Evolutionary conservation across 192 early-diverging fungal genomes (phyloP), one percentile per base, ranked within the genome.

Genomic region (Backusella mclennaniae): DNA sequence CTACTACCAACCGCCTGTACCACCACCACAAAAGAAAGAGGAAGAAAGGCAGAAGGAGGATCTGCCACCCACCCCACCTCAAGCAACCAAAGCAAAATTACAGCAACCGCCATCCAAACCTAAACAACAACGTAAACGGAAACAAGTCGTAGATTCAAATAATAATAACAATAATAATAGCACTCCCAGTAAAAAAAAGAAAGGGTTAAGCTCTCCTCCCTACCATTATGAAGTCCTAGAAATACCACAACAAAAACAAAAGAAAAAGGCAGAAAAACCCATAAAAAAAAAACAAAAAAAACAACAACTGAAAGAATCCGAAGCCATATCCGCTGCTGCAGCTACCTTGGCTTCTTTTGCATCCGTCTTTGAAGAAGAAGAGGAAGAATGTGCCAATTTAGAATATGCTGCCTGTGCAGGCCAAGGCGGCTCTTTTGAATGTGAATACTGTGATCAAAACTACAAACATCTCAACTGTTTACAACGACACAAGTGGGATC

Each of bases 331-430:
- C 69, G 77, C 77, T 11, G 77, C 77, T 35, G 77, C 77, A 4
- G 77, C 77, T 1, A 79, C 77, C 1, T 38, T 79, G 41, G 73
- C 77, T n/a, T 79, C 77, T 14, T 79, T 79, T 69, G 68, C 77
- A 26, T 71, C 69, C 41, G 35, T 23, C 26, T 71, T 39, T 14
- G 17, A 29, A 33, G 59, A 75, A 17, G 14, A 42, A 11, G 73
- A 75, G 29, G 69, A 71, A 29, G 73, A 75, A 42, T 75, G 73
- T 44, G 73, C 42, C 59, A 63, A 75, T 44, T 41, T 75, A 36
- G 73, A 75, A 42, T 35, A 66, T 19, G 49, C 49, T 39, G 63
- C 41, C 6, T 73, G 71, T 56, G 52, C 31, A 35, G 63, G 63
- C n/a, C 63, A 44, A 33, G 73, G 63, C 31, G 39, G 56, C 38